These are phyloP conservation scores for Fragilaria radians DNA, from an alignment of 108 stramenopile genomes.

Conservation along the genomic window DNA sequence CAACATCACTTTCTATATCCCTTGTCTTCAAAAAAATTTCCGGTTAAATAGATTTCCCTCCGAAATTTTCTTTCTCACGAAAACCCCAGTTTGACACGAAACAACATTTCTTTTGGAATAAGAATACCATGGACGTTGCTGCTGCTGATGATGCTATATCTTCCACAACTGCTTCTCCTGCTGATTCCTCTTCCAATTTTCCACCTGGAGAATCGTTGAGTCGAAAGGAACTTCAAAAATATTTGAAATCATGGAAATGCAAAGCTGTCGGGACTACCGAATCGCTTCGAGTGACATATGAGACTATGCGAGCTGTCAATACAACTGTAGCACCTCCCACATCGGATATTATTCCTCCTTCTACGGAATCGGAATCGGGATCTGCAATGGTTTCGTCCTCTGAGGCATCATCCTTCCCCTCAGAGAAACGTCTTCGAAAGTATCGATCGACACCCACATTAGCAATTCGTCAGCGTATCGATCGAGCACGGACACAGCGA, in stretches of 20 bases:
- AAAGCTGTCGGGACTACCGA: not conserved
- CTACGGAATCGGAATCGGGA: not conserved
- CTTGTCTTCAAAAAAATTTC: too few relatives aligned
- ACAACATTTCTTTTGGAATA: too few relatives aligned
- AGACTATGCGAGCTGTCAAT: not conserved
- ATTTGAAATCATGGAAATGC: not conserved
- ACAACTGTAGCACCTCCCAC: not conserved
- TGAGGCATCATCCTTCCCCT: not conserved
- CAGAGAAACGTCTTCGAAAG: slow-evolving; percentile 26
- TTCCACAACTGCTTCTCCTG: too few relatives aligned
- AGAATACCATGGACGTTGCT: too few relatives aligned
- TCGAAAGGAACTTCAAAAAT: not conserved
- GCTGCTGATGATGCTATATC: too few relatives aligned
- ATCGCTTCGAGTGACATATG: not conserved
- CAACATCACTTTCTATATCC: too few relatives aligned
- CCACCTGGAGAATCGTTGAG: not conserved
- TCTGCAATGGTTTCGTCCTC: not conserved
- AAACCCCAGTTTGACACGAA: too few relatives aligned
- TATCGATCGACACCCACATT: slow-evolving; percentile 13
- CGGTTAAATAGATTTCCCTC: too few relatives aligned
- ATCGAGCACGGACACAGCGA: slow-evolving; percentile 21
- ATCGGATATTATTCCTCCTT: not conserved
- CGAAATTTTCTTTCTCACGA: too few relatives aligned
- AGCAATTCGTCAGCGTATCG: slow-evolving; percentile 24
- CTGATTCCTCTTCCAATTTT: too few relatives aligned